Base-by-base conservation (phyloP, 1,284 basidiomycete species). In the Ganoderma boninense region DNA sequence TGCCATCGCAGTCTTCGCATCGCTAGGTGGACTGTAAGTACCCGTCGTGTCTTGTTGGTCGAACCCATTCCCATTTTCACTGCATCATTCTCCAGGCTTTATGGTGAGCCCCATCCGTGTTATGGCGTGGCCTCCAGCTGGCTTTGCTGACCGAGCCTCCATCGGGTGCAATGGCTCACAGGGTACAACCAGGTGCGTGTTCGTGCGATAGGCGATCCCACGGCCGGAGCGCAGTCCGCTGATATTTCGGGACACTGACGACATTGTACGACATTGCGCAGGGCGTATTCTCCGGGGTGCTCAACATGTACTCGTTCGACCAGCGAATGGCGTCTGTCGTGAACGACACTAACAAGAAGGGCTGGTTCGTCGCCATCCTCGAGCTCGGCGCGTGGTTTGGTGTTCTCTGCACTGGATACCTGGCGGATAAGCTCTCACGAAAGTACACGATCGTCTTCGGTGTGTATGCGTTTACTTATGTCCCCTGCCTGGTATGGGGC, bases 311-410 rank as follows among this genome's bases (percentile, higher is more conserved):
- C 46, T 85, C 86, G 11, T 92, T 92, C 77, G 75, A 82, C 32
- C 40, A 78, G 29, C 84, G 87, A 38, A 92, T 92, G 90, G 85
- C 81, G 13, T 81, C 83, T 32, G 89, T 86, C 0, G 89, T 89
- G 40, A 68, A 78, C 40, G 75, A 91, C 71, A 46, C 87, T 1
- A 83, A 80, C 5, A 86, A 83, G 43, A 89, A 92, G 80, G 91
- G 91, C 2, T 92, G 91, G 91, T 82, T 92, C 11, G 90, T 92
- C 4, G 82, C 90, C 54, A 90, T 92, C 74, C 84, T 92, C 29
- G 91, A 92, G 79, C 83, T 92, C 20, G 90, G 90, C 70, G 91
- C 91, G 26, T 93, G 91, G 91, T 84, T 90, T 71, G 91, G 91
- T 71, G 90, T 91, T n/a, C 85, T 92, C 32, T 80, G 86, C 69